A percentile compares a stretch with the other conserved stretches of the same genome.
Evolutionary conservation across 805 yeast genomes (phyloP).

Genomic region (Spathaspora hagerdaliae): DNA sequence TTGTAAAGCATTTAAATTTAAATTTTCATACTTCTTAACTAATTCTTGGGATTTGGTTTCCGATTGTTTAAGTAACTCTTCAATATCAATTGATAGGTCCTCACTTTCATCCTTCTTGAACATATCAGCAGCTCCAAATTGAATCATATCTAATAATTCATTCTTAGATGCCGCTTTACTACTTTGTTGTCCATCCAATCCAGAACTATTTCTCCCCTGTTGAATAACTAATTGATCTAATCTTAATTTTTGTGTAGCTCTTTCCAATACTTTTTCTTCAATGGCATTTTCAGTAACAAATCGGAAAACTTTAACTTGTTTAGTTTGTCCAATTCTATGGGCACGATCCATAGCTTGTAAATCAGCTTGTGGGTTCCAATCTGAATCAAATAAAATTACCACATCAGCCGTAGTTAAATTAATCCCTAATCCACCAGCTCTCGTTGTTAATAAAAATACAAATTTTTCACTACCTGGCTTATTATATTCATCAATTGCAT

Average conservation of each 20-base stretch:
- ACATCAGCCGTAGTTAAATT: slow-evolving; percentile 78
- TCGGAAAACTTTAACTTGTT: slow-evolving; percentile 76
- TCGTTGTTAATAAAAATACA: slow-evolving; percentile 71
- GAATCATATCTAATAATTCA: slow-evolving; percentile 77
- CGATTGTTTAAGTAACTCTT: slow-evolving; percentile 54
- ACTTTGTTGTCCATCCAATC: slow-evolving; percentile 26
- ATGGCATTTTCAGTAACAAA: slow-evolving; percentile 79
- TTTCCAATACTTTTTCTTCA: slow-evolving; percentile 75
- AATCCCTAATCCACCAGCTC: slow-evolving; percentile 90
- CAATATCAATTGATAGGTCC: slow-evolving; percentile 55
- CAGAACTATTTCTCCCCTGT: slow-evolving; percentile 52
- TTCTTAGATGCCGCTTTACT: slow-evolving; percentile 53
- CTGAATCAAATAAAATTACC: slow-evolving; percentile 73
- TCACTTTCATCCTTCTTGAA: slow-evolving; percentile 30
- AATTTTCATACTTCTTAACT: slow-evolving; percentile 57
- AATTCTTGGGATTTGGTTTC: slow-evolving; percentile 61
- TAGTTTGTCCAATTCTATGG: slow-evolving; percentile 82
- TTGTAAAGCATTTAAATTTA: slow-evolving; percentile 75
- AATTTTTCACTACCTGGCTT: slow-evolving; percentile 71
- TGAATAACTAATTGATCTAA: slow-evolving; percentile 81
- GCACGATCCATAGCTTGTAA: slow-evolving; percentile 89
- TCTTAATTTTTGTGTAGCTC: slow-evolving; percentile 77
- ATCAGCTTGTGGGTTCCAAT: slow-evolving; percentile 90
- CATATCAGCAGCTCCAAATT: slow-evolving; percentile 73
- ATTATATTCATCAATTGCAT: slow-evolving; percentile 75